Evolutionary conservation across 1,284 basidiomycete genomes (phyloP).

Genomic region (Irpex lacteus): DNA sequence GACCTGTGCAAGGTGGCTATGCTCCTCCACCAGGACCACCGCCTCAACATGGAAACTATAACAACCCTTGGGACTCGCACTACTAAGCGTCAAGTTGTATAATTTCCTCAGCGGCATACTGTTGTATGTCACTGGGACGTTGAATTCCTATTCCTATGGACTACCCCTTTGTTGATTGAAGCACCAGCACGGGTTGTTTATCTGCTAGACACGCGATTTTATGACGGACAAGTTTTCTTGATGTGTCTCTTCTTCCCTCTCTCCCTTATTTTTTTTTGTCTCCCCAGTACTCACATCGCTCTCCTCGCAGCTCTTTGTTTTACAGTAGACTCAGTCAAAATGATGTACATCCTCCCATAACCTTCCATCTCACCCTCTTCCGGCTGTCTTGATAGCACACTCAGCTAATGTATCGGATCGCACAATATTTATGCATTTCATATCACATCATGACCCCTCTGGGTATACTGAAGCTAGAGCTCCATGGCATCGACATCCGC

Average conservation of each 20-base stretch:
- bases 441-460: neutral
- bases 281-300: constrained; percentile 1
- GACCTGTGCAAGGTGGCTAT: constrained; percentile 11
- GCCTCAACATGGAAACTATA: constrained; percentile 15
- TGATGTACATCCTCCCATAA: neutral
- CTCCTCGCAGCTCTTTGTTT: neutral
- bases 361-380: neutral
- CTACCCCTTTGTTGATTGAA: neutral
- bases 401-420: neutral
- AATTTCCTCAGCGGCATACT: neutral
- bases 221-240: neutral
- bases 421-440: neutral
- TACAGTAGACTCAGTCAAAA: neutral
- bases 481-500: constrained; percentile 16
- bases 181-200: neutral
- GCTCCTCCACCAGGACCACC: constrained; percentile 2
- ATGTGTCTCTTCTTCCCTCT: neutral
- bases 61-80: constrained; percentile 20
- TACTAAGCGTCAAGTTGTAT: constrained; percentile 5
- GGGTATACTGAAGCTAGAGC: neutral
- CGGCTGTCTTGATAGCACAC: constrained; percentile 3
- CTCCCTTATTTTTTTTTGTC: neutral
- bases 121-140: neutral
- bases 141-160: neutral
- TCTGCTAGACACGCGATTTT: neutral